These are phyloP conservation scores for Trichosporon faecale DNA, from an alignment of 1,284 basidiomycete genomes.

Conservation along the genomic window DNA sequence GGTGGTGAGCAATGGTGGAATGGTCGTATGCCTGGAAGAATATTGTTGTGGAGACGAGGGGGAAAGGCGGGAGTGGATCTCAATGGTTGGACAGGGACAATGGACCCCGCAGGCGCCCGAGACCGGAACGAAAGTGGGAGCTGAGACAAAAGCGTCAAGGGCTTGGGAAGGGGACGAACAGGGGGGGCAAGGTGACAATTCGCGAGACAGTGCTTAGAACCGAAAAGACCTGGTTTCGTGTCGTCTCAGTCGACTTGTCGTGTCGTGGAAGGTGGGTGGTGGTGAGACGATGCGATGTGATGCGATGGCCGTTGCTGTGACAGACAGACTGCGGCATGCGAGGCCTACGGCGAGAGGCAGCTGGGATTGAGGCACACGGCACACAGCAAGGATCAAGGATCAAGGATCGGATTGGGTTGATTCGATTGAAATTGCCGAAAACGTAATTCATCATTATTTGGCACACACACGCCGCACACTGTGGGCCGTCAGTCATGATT, in stretches of 20 bases:
- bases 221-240: background rate
- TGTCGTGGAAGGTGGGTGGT: background rate
- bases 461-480: background rate
- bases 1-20: constrained; percentile 6
- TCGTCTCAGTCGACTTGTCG: background rate
- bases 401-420: background rate
- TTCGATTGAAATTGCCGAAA: constrained; percentile 9
- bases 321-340: background rate
- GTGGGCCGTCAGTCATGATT: too few relatives aligned
- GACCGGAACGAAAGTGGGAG: constrained; percentile 4
- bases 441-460: background rate
- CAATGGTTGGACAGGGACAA: constrained; percentile 7
- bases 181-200: background rate
- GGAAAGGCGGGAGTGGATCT: constrained; percentile 8
- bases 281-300: background rate
- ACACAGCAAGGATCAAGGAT: background rate
- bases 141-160: constrained; percentile 5
- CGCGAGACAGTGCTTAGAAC: constrained; percentile 2
- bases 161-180: background rate
- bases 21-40: background rate
- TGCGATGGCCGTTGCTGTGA: background rate
- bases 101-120: constrained; percentile 10
- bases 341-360: background rate
- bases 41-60: constrained; percentile 1
- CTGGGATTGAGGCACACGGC: background rate